Percentiles rank a stretch among this genome's conserved stretches.
These are phyloP conservation scores for Neurospora terricola DNA, from an alignment of 495 filamentous ascomycete genomes.

Conservation along the genomic window DNA sequence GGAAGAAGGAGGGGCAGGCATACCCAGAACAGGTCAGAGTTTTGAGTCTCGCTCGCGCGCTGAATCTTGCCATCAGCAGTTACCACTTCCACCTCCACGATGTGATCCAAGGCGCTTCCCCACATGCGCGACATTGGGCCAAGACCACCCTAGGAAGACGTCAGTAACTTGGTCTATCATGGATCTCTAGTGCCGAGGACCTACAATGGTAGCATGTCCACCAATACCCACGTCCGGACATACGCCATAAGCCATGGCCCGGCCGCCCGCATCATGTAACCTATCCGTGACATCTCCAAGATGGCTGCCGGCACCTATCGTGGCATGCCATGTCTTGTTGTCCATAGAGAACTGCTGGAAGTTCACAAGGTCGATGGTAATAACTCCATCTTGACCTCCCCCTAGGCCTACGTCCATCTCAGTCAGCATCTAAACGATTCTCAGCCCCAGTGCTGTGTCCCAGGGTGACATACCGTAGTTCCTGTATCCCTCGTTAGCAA, in stretches of 20 bases:
- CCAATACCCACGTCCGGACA: slow-evolving; percentile 57
- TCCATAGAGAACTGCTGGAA: slow-evolving; percentile 47
- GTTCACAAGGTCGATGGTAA: slow-evolving; percentile 49
- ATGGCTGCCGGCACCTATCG: slow-evolving; percentile 53
- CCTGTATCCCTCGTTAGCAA: slow-evolving; percentile 10
- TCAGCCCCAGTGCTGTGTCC: too few species aligned
- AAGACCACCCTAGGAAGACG: slow-evolving; percentile 33
- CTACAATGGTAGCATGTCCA: slow-evolving; percentile 56
- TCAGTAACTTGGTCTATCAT: slow-evolving; percentile 1
- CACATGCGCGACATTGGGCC: slow-evolving; percentile 48
- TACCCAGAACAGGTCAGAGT: slow-evolving; percentile 51
- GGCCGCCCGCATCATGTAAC: slow-evolving; percentile 50
- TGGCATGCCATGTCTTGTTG: slow-evolving; percentile 45
- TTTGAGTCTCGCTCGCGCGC: slow-evolving; percentile 37
- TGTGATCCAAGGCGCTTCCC: slow-evolving; percentile 42
- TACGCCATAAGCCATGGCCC: slow-evolving; percentile 59
- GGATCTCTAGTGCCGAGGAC: not conserved
- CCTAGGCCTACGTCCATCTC: slow-evolving; percentile 32
- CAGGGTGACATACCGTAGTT: slow-evolving; percentile 22
- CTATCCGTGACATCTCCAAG: slow-evolving; percentile 50
- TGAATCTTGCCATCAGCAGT: slow-evolving; percentile 48
- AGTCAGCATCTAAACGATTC: slow-evolving; percentile 13
- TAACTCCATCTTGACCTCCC: slow-evolving; percentile 43
- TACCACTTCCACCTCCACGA: slow-evolving; percentile 49
- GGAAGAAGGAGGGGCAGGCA: not conserved